Base-by-base conservation (phyloP, 164 flowering plant species). In the Vitis rotundifolia region DNA sequence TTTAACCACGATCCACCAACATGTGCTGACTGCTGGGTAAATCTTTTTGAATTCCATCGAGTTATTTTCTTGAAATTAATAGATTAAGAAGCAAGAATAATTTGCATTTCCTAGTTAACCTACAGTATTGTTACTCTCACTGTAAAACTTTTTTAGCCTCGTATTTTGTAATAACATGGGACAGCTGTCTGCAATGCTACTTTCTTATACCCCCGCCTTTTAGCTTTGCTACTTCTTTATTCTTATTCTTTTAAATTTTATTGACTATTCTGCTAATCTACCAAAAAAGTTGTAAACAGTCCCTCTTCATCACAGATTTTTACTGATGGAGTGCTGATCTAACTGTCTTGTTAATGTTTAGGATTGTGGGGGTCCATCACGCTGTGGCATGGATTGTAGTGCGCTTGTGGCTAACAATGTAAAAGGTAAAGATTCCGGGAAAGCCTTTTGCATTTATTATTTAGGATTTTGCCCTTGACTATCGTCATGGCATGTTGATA, bases 1-100 rank as follows among this genome's bases (percentile, higher is more conserved):
- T 94, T 94, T 87, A 94, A 94, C 82, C 97, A 94, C 61, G 87
- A 91, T 66, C 90, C 88, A 13, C 98, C 98, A n/a, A 78, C 70
- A 74, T 94, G 98, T 78, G 74, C 82, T 80, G 89, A 74, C 69
- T 94, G 98, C 77, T 59, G 18, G 97, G 98, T 94, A 83, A 62
- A 51, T 82, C 59, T 58, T 67, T 71, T 63, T 11, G 2, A 13
- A 29, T 29, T 57, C 37, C n/a, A 37, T 48, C 2, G 5, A n/a
- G 9, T 63, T 64, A 2, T 18, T 49, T 3, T 61, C 26, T 69
- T 49, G 15, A 3, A 19, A 11, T 60, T 63, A 63, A 19, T 57
- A 5, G 57, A 50, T 3, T 11, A 9, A 7, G 37, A 22, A 48
- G 19, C 2, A 28, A 48, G 62, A 29, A 28, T 37, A 5, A 4